Base-by-base conservation (phyloP, 352 stramenopile genomes). In the Pythium vanterpoolii region DNA sequence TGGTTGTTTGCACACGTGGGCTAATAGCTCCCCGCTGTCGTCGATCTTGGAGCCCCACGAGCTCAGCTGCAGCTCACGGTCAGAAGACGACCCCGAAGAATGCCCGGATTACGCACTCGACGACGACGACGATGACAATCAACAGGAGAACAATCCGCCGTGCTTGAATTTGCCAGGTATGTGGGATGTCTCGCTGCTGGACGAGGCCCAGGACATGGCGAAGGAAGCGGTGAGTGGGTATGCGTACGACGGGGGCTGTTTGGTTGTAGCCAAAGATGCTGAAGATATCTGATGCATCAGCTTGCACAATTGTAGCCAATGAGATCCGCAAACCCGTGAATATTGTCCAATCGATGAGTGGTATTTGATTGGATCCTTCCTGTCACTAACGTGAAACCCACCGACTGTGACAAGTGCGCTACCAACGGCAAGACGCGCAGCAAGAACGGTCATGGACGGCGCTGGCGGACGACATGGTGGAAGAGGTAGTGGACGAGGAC, bases 1-100 rank as follows among this genome's bases (percentile, higher is more conserved):
- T 14, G 77, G 77, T 4, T 89, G 79, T 19, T 64, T 87, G 19
- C 69, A 74, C 9, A 83, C 75, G 47, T 89, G 79, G 79, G 73
- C 69, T 0, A 81, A 69, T 40, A 75, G 44, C 44, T 49, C 26
- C n/a, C 51, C 45, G 9, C 39, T 46, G 14, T 18, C 42, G 27
- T 33, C 47, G 23, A 45, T 26, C 16, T 26, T 68, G 33, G 60
- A 68, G 39, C 53, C 60, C 10, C 60, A 68, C 10, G 52, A 62
- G 36, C 28, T 51, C 52, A 61, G 51, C 34, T 46, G 19, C 14
- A 53, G 51, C n/a, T 67, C 51, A 1, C 36, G 44, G n/a, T 58
- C 44, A 0, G 60, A 68, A 19, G 46, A 62, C 40, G 52, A 68
- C 26, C n/a, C 28, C 0, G 39, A 61, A 38, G 60, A 27, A 27